Evolutionary conservation across 163 green algal genomes (phyloP).

Genomic region (Prototheca wickerhamii): DNA sequence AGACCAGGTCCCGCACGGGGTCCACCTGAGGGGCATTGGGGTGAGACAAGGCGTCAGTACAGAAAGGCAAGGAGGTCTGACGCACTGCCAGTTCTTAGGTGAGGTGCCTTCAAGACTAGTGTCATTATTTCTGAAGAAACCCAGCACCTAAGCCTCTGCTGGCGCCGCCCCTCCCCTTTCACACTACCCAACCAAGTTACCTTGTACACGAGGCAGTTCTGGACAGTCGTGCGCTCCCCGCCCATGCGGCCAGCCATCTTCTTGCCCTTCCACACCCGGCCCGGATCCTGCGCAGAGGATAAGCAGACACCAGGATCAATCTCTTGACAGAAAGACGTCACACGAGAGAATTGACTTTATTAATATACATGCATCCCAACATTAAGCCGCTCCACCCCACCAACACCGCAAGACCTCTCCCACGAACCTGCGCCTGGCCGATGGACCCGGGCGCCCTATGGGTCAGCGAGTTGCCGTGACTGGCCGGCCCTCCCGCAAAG

Average conservation of each 20-base stretch:
- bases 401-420: background rate
- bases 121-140: too few species aligned
- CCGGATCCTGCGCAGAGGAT: constrained; percentile 56
- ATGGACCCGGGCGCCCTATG: constrained; percentile 76
- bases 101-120: too few species aligned
- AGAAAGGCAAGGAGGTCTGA: too few species aligned
- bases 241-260: constrained; percentile 97
- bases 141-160: background rate
- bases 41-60: constrained; percentile 5
- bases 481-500: constrained; percentile 79
- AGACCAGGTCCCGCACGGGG: constrained; percentile 82
- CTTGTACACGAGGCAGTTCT: constrained; percentile 29
- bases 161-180: background rate
- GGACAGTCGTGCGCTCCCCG: constrained; percentile 62
- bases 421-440: constrained; percentile 50
- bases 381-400: too few species aligned
- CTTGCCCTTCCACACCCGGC: constrained; percentile 93
- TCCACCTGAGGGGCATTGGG: constrained; percentile 63
- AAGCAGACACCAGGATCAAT: background rate
- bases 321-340: constrained; percentile 13
- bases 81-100: too few species aligned
- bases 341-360: constrained; percentile 31
- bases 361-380: constrained; percentile 1
- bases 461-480: constrained; percentile 76
- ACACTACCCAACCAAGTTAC: too few species aligned